Conservation (phyloP, 345 rosid genomes). For the Xanthoceras sorbifolium region DNA sequence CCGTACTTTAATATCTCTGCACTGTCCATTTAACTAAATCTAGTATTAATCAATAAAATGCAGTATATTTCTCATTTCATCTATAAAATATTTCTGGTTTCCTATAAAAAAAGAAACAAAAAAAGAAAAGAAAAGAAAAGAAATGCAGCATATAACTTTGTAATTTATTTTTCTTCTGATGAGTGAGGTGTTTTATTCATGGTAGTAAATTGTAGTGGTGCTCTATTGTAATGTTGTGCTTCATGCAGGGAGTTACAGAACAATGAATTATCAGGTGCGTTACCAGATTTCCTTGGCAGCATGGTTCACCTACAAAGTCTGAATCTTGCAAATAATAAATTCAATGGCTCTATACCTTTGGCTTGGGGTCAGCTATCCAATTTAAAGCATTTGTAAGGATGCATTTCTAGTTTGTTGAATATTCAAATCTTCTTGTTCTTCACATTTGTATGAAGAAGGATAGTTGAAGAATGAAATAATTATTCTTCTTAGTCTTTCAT, state of each 20-base stretch:
- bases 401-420: background rate
- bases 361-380: conserved; percentile 68
- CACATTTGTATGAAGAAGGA: background rate
- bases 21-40: background rate
- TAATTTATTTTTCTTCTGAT: background rate
- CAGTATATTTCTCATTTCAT: too few species aligned
- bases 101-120: too few species aligned
- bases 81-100: too few species aligned
- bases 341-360: conserved; percentile 73
- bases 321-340: conserved; percentile 74
- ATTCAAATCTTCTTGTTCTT: background rate
- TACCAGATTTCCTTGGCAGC: conserved; percentile 71
- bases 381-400: conserved; percentile 68
- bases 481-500: too few species aligned
- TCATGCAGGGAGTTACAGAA: conserved; percentile 79
- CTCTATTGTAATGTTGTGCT: conserved; percentile 7
- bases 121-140: too few species aligned
- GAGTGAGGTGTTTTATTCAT: background rate
- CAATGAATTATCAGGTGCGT: conserved; percentile 68
- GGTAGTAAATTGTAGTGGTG: conserved; percentile 1
- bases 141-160: background rate
- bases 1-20: background rate
- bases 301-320: conserved; percentile 59
- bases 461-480: too few species aligned
- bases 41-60: background rate